Percentiles rank a stretch among this genome's conserved stretches.
phyloP scores from a whole-genome alignment of 1,284 basidiomycete species.

The Ustilago lituana region DNA sequence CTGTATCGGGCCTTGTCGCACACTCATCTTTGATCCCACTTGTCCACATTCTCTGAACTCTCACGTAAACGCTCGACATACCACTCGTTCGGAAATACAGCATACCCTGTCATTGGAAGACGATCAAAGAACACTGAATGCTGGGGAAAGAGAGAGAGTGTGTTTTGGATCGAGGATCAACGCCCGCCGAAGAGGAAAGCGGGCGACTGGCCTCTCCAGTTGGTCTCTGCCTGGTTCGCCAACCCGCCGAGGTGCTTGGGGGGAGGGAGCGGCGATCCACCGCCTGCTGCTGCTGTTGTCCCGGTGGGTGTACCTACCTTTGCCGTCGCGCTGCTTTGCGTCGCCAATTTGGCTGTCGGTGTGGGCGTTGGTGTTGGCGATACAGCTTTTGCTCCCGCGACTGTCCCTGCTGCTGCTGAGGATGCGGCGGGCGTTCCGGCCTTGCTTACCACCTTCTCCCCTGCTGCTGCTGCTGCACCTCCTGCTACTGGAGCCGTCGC shows the following conservation, averaged over 20 bases:
- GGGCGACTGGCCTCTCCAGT: slow-evolving; percentile 43
- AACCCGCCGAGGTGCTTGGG: slow-evolving; percentile 43
- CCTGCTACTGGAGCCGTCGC: not conserved
- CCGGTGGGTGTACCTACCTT: not conserved
- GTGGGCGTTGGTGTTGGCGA: slow-evolving; percentile 18
- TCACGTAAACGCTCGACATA: too few relatives aligned
- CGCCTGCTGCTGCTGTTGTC: not conserved
- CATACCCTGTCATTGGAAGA: too few relatives aligned
- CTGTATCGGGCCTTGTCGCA: not conserved
- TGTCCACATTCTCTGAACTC: too few relatives aligned
- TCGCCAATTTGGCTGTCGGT: slow-evolving; percentile 3
- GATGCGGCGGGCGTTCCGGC: slow-evolving; percentile 22
- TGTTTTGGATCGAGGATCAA: too few relatives aligned
- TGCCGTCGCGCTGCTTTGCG: not conserved
- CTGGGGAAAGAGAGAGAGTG: too few relatives aligned
- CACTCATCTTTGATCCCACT: too few relatives aligned
- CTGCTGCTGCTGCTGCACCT: not conserved
- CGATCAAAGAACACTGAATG: too few relatives aligned
- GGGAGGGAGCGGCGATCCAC: slow-evolving; percentile 36
- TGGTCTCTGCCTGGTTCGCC: slow-evolving; percentile 15
- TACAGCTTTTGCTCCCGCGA: slow-evolving; percentile 1
- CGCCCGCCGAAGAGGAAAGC: slow-evolving; percentile 46
- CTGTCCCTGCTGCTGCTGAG: not conserved
- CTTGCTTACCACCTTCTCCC: slow-evolving; percentile 13
- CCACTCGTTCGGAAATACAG: too few relatives aligned